Evolutionary conservation across 371 early-diverging fungal genomes (phyloP), one percentile per base, ranked within the genome.

Genomic region (Mortierella sp.): DNA sequence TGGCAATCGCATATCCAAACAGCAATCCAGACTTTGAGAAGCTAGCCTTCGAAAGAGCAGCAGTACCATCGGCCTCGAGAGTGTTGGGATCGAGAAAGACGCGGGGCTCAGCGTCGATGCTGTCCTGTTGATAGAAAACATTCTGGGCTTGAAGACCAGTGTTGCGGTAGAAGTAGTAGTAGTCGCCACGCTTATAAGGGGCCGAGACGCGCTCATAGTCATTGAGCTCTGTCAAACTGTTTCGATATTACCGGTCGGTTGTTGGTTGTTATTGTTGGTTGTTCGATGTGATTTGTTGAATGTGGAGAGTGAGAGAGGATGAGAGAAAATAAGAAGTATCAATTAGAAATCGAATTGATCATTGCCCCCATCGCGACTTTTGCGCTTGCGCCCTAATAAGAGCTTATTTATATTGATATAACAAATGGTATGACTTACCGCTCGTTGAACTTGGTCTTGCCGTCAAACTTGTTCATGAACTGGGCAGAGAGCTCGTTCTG

Each of bases 121-220:
- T 72, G n/a, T 83, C 77, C 78, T 84, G 88, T 72, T 84, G 88
- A 76, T 90, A 92, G 47, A 91, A 80, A 5, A 94, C 90, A 21
- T 82, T 86, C 80, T 94, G 94, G 1, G 94, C 77, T 83, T 93
- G 94, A 14, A 94, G 88, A 42, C 95, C 95, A 13, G 92, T 84
- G 90, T 94, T 94, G 87, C 90, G 84, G 74, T 90, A 94, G 74
- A 90, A 92, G 84, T 94, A 95, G 83, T 93, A 93, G 58, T 83
- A 75, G 76, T 90, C 89, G 21, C 94, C 95, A 9, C 87, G 80
- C 73, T 90, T 90, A 80, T 83, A 89, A 10, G 94, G 94, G 45
- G 90, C 81, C n/a, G 91, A 90, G 78, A 82, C 90, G 14, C 87
- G 80, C 73, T 91, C 92, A 63, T 88, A 91, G 70, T 92, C 77